Base-by-base conservation (phyloP, 306 rosid genomes). In the Styphnolobium japonicum region DNA sequence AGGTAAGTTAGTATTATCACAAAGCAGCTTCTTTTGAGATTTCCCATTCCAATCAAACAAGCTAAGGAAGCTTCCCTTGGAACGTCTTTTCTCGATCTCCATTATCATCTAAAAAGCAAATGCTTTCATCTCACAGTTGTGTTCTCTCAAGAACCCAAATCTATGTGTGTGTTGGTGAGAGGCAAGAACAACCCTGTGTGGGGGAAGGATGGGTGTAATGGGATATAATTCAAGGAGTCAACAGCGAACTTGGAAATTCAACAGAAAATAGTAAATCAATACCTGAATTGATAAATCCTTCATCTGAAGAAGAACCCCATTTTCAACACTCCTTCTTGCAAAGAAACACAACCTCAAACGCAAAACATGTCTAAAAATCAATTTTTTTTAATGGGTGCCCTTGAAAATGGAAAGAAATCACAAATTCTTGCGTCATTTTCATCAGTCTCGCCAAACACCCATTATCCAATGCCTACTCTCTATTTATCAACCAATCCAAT, bases 31-130 rank as follows among this genome's bases (percentile, higher is more conserved):
- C 89, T 86, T 93, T 71, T 86, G 82, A 76, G 96, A 88, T 85
- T 86, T 91, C 1, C 89, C 90, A 85, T 91, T 89, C 96, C 97
- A 86, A 78, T 89, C 89, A 89, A 91, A 90, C 79, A 93, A 85
- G 83, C 83, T 86, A 62, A 91, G 88, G 84, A 91, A 89, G 66
- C 93, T 89, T 73, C 94, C 96, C 83, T 80, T 89, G 8, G 93
- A 88, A 71, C 94, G 91, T 75, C 66, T 91, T 70, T 87, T 91
- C 84, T 89, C 90, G 74, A 84, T 84, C 83, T 87, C 97, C 97
- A 93, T 89, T 74, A 31, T 61, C 58, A 19, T 63, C 83, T 66
- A 63, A 40, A 82, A 80, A 80, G n/a, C 79, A 39, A 62, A 61
- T 33, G 6, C 7, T 77, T 37, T 37, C n/a, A 25, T 3, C 14